Base-by-base conservation (phyloP, 495 filamentous ascomycete genomes). In the Hamigera avellanea region DNA sequence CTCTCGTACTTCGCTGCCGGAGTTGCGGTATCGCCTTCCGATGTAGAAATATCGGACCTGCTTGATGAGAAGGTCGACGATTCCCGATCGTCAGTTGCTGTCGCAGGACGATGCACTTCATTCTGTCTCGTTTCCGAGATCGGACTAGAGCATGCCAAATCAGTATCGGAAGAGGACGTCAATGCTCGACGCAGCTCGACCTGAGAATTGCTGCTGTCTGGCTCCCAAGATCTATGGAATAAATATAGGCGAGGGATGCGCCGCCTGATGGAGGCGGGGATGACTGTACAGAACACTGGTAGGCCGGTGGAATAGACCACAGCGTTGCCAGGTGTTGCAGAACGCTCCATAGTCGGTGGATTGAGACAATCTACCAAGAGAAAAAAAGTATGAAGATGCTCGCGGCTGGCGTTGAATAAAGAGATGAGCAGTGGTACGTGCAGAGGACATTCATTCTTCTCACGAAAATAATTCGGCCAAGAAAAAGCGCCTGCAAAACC, bases 231-330 rank as follows among this genome's bases (percentile, higher is more conserved):
- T 27, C 43, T 43, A 30, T 42, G 43, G 6, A 46, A 48, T 12
- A 41, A 41, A 35, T 52, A 53, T 12, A 62, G 37, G 26, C 47
- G 40, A 16, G 52, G 45, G 17, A 63, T 38, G 9, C 45, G 57
- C 21, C 52, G 54, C 36, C 52, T 47, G 35, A 64, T 53, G 0
- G 58, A 49, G 17, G 56, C 52, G 13, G 57, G 53, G 18, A 64
- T 53, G 18, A 55, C 41, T 8, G 52, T 45, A 9, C 50, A 31
- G 13, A 55, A 33, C 10, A 59, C 23, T 0, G 38, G 37, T 23
- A 52, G 32, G 0, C 26, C 38, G 8, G 35, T 38, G n/a, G 28
- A 35, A 15, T 34, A 41, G 9, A 43, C 16, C 18, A 42, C 34
- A 5, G 27, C n/a, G 12, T 30, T 30, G 10, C n/a, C 27, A 15